Evolutionary conservation across 148 eudicot species (phyloP).

Genomic region (Pouteria glomerata): DNA sequence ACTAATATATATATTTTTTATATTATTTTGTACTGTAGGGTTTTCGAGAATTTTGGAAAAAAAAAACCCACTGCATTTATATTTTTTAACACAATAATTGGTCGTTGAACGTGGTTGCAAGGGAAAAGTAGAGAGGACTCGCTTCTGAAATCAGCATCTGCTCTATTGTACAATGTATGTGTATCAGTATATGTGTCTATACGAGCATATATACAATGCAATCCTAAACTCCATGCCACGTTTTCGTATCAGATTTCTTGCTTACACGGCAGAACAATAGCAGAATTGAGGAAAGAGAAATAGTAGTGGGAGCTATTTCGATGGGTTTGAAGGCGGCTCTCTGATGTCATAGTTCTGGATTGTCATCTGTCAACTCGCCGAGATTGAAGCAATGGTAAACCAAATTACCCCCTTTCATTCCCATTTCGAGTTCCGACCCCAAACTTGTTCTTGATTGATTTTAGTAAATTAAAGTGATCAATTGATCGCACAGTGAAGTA

Average conservation of each 20-base stretch:
- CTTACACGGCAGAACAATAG: background rate
- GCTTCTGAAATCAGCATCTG: too few species aligned
- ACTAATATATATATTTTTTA: too few species aligned
- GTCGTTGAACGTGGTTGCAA: too few species aligned
- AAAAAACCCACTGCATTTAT: too few species aligned
- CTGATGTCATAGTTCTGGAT: slow-evolving; percentile 55
- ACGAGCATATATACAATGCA: too few species aligned
- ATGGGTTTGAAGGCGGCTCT: slow-evolving; percentile 31
- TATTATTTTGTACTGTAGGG: too few species aligned
- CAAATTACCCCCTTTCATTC: background rate
- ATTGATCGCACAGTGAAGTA: background rate
- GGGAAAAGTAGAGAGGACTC: too few species aligned
- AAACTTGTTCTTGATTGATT: background rate
- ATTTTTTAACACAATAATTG: too few species aligned
- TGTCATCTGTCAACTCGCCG: slow-evolving; percentile 42
- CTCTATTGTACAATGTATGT: too few species aligned
- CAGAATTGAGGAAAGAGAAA: background rate
- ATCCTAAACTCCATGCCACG: too few species aligned
- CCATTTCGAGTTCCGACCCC: background rate
- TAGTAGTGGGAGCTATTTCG: slow-evolving; percentile 2
- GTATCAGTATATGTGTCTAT: too few species aligned
- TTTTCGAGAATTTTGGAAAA: too few species aligned
- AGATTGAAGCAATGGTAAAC: slow-evolving; percentile 58
- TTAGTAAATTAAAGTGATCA: background rate
- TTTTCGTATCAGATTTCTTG: background rate